Base-by-base conservation (phyloP, 2,329 filamentous ascomycete species). In the Sporothrix pallida region DNA sequence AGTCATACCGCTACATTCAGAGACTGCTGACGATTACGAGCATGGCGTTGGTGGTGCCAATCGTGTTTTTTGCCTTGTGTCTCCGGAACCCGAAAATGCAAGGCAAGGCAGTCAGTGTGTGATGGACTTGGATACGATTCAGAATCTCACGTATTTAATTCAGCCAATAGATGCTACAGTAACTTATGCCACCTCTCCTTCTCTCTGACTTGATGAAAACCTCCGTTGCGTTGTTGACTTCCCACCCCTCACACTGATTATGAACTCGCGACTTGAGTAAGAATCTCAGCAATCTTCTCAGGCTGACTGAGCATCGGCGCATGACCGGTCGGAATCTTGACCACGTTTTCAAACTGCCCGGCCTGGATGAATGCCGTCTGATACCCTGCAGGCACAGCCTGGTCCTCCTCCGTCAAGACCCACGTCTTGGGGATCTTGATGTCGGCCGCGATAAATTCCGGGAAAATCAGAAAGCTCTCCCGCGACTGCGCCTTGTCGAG, bases 261-360 rank as follows among this genome's bases (percentile, higher is more conserved):
- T 42, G 58, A 42, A 15, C 58, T 62, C n/a, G 58, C 58, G 58
- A 62, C 26, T 62, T 62, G 58, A 17, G 6, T 6, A 31, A 62
- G 5, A 37, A 37, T 62, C 31, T 62, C 58, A 42, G 42, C 26
- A 62, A 62, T 17, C 58, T 37, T 62, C 58, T 62, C 58, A 13
- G 58, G 58, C 58, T 37, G 37, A 15, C 31, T 62, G 58, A 62
- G 58, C 58, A 65, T 65, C 10, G 62, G 37, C 79, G 7, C 58
- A n/a, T 62, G 58, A 23, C 58, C 58, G 3, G 58, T 37, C 58
- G 6, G 15, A 10, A 62, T 62, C 31, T 62, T 62, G 6, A 62
- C 17, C 58, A 62, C 58, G 42, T 62, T 62, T 15, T 42, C 58
- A 15, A 62, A 62, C 58, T 62, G 58, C 26, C 58, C 58, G 31